Evolutionary conservation across 306 rosid genomes (phyloP), one percentile per base, ranked within the genome.

Genomic region (Glycine latifolia): DNA sequence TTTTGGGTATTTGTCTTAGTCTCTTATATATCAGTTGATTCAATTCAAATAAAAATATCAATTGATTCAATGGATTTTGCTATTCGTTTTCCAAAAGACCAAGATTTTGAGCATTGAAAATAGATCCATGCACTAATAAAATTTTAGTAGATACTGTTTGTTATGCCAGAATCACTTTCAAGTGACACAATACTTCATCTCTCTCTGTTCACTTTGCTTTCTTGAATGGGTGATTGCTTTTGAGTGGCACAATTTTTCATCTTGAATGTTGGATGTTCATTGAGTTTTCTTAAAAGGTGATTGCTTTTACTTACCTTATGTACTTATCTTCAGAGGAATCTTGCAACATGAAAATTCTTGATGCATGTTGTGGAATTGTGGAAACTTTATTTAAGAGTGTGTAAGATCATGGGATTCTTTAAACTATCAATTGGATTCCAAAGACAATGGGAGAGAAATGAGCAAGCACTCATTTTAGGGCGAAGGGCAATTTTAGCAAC

Each of bases 41-140:
- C 43, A 11, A 41, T 66, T 49, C 54, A 10, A 49, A 49, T 49
- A 0, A 49, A 49, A 12, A 49, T 12, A 50, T 41, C 69, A 20
- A n/a, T 73, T 66, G 17, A 76, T 80, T 60, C 44, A 13, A 31
- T 67, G 59, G 54, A 71, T 58, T 66, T 74, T 85, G 13, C 58
- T 46, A 43, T 85, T 26, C 11, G 5, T 37, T 47, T 77, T 63
- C 54, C n/a, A 49, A 16, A 41, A 10, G 11, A 12, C 37, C 65
- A 31, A 74, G 55, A 69, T 43, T 46, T 69, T 75, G 71, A 43
- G 55, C 66, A 10, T 10, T 49, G 16, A 8, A 44, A 48, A 67
- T 74, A 2, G 4, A 60, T 84, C 63, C 17, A 7, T 62, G 58
- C 41, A 63, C 33, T 74, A 17, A 33, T 26, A 56, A 58, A 67